phyloP scores from a whole-genome alignment of 148 eudicot genomes.

The Agrostemma githago region DNA sequence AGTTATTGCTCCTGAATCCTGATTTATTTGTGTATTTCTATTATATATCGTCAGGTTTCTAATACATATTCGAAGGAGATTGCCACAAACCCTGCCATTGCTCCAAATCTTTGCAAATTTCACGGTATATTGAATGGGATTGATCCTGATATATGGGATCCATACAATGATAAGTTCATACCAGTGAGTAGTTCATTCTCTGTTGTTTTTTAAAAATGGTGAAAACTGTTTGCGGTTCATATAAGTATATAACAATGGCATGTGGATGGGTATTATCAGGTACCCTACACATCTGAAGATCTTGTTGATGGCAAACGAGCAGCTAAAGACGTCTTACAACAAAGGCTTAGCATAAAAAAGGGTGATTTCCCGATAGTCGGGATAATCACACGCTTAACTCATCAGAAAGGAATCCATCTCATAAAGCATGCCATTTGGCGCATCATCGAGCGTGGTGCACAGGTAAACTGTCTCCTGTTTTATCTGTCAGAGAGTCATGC shows the following conservation, averaged over 20 bases:
- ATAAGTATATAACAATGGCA: background rate
- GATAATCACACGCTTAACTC: conserved; percentile 87
- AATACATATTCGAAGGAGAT: conserved; percentile 83
- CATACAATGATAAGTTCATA: conserved; percentile 76
- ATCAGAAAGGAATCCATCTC: conserved; percentile 98
- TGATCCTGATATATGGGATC: conserved; percentile 96
- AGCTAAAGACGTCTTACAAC: conserved; percentile 91
- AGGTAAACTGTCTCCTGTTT: conserved; percentile 39
- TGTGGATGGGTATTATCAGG: conserved; percentile 35
- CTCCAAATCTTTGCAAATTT: conserved; percentile 80
- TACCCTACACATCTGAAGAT: conserved; percentile 76
- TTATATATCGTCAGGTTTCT: conserved; percentile 58
- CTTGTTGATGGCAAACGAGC: conserved; percentile 81
- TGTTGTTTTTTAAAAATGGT: background rate
- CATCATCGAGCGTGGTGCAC: conserved; percentile 85
- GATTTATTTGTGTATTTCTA: background rate
- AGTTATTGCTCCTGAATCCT: background rate
- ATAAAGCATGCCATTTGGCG: conserved; percentile 96
- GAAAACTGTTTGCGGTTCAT: background rate
- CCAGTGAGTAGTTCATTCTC: conserved; percentile 57
- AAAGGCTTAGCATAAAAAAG: conserved; percentile 61
- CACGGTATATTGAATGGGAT: conserved; percentile 96
- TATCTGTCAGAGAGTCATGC: background rate
- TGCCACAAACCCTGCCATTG: conserved; percentile 70
- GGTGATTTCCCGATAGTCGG: conserved; percentile 80